Percentiles rank a stretch among this genome's conserved stretches.
phyloP scores from a whole-genome alignment of 1,139 yeast species.

The Arxiozyma slooffiae region DNA sequence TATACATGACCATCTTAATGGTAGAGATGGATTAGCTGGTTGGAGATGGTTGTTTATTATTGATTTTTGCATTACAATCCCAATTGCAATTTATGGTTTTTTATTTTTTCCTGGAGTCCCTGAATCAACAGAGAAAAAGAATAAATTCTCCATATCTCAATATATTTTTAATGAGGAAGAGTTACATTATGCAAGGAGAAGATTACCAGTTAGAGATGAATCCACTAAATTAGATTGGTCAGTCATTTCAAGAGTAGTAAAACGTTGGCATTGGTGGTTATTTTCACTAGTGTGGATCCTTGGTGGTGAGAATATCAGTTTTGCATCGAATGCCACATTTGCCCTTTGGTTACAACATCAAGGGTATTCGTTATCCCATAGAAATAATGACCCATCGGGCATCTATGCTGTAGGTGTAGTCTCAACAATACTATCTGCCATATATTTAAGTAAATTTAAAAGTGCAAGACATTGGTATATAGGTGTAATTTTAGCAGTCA shows the following conservation, averaged over 20 bases:
- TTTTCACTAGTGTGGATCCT: constrained; percentile 47
- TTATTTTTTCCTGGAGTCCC: constrained; percentile 45
- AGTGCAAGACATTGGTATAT: constrained; percentile 44
- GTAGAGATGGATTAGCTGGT: constrained; percentile 41
- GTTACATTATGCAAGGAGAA: constrained; percentile 32
- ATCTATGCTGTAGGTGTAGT: constrained; percentile 45
- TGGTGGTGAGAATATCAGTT: constrained; percentile 54
- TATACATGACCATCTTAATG: constrained; percentile 42
- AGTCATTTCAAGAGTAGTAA: constrained; percentile 39
- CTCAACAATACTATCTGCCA: constrained; percentile 39
- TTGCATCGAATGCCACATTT: constrained; percentile 43
- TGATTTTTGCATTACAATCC: constrained; percentile 48
- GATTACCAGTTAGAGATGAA: constrained; percentile 35
- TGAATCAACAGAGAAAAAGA: constrained; percentile 9
- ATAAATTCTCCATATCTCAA: constrained; percentile 17
- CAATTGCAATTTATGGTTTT: constrained; percentile 46
- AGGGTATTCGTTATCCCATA: constrained; percentile 37
- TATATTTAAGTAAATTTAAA: constrained; percentile 38
- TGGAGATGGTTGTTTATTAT: constrained; percentile 66
- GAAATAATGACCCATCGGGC: constrained; percentile 52
- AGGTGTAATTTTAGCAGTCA: constrained; percentile 36
- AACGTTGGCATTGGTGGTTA: constrained; percentile 52
- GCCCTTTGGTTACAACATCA: constrained; percentile 42
- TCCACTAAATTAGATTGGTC: constrained; percentile 37
- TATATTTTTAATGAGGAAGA: constrained; percentile 35